These are phyloP conservation scores for Oenanthe javanica DNA, from an alignment of 140 eudicot genomes.

Conservation along the genomic window DNA sequence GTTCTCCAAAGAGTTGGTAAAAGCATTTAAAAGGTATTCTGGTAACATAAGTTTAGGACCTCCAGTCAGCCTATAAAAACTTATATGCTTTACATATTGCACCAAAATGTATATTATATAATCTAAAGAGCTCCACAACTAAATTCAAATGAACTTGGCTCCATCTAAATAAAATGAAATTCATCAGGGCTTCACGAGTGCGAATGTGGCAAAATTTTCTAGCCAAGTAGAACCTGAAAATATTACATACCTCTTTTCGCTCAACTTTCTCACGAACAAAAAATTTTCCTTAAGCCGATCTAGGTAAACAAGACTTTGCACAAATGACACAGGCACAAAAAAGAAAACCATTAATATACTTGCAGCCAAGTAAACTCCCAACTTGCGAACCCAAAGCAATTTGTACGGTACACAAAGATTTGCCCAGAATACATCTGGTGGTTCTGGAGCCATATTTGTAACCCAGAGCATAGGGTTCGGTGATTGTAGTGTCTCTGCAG, in stretches of 20 bases:
- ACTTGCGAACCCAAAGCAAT: conserved; percentile 74
- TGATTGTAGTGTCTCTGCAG: conserved; percentile 64
- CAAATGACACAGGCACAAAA: conserved; percentile 67
- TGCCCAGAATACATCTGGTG: conserved; percentile 73
- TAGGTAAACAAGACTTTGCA: conserved; percentile 64
- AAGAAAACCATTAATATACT: conserved; percentile 57
- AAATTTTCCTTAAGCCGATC: conserved; percentile 40
- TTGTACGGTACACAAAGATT: conserved; percentile 74
- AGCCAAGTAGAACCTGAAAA: neutral
- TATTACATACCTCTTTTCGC: conserved; percentile 34
- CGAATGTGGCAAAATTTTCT: neutral
- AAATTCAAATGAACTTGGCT: neutral
- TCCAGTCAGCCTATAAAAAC: neutral
- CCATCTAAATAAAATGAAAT: neutral
- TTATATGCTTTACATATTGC: neutral
- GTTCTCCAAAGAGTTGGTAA: neutral
- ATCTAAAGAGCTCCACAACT: neutral
- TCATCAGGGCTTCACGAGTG: neutral
- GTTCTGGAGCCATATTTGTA: conserved; percentile 82
- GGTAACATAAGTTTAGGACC: neutral
- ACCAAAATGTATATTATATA: neutral
- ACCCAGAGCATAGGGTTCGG: conserved; percentile 90
- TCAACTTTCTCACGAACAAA: conserved; percentile 44
- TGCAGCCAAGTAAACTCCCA: conserved; percentile 52
- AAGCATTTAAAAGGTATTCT: neutral